A percentile compares a stretch with the other conserved stretches of the same genome.
Conservation (phyloP, 352 stramenopile genomes). For the Achlya hypogyna region DNA sequence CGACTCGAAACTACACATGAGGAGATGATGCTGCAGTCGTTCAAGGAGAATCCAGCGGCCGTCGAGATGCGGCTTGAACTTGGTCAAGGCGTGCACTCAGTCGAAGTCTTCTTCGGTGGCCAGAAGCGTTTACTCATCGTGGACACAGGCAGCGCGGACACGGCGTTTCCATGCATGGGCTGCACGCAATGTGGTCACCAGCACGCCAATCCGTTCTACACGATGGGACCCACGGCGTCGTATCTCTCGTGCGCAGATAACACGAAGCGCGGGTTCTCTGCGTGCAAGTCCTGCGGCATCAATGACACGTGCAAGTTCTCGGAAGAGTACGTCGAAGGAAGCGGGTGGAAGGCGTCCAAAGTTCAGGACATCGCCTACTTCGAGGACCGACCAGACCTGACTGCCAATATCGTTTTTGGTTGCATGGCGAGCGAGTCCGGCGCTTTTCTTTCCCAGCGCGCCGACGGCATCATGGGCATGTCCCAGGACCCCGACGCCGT, state of each 20-base stretch:
- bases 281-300: constrained; percentile 26
- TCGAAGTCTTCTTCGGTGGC: constrained; percentile 48
- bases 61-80: constrained; percentile 36
- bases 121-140: constrained; percentile 87
- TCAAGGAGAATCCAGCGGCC: constrained; percentile 12
- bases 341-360: constrained; percentile 88
- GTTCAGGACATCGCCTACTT: constrained; percentile 64
- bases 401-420: constrained; percentile 81
- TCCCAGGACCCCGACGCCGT: constrained; percentile 83
- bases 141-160: constrained; percentile 93
- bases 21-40: constrained; percentile 12
- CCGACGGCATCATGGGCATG: constrained; percentile 97
- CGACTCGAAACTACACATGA: constrained; percentile 15
- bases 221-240: constrained; percentile 34
- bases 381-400: not conserved
- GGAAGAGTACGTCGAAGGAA: constrained; percentile 91
- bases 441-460: constrained; percentile 87
- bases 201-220: constrained; percentile 76
- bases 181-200: constrained; percentile 82
- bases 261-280: constrained; percentile 35
- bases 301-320: constrained; percentile 80
- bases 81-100: constrained; percentile 63
- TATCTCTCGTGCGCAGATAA: constrained; percentile 44
- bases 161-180: constrained; percentile 90
- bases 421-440: constrained; percentile 89